A percentile compares a stretch with the other conserved stretches of the same genome.
Evolutionary conservation across 164 flowering plant genomes (phyloP).

Genomic region (Akebia trifoliata): DNA sequence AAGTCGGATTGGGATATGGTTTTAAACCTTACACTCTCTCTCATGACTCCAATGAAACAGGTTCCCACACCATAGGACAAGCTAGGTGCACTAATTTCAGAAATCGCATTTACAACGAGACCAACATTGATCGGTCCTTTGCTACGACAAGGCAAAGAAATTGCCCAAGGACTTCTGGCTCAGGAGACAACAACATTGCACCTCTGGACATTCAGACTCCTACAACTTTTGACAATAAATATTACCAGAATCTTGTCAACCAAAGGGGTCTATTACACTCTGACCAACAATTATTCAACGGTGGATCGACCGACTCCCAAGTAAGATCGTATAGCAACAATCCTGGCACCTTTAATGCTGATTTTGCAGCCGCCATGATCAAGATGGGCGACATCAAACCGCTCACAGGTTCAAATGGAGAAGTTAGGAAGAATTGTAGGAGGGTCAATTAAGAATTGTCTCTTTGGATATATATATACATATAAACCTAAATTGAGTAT

Average conservation of each 20-base stretch:
- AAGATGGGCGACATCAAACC: conserved; percentile 24
- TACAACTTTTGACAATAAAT: conserved; percentile 16
- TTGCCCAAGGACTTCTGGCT: conserved; percentile 16
- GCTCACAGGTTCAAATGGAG: conserved; percentile 21
- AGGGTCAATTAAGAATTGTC: conserved; percentile 15
- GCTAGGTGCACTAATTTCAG: conserved; percentile 22
- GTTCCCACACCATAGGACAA: conserved; percentile 21
- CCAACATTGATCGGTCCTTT: conserved; percentile 16
- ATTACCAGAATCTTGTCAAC: conserved; percentile 15
- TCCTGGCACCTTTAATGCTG: conserved; percentile 14
- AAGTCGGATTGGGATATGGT: too few relatives aligned
- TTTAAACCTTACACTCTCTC: too few relatives aligned
- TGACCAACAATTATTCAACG: conserved; percentile 18
- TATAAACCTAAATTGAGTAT: too few relatives aligned
- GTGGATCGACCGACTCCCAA: conserved; percentile 20
- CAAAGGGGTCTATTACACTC: conserved; percentile 18
- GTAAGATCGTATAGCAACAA: conserved; percentile 11
- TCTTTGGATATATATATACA: too few relatives aligned
- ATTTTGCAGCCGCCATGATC: conserved; percentile 18
- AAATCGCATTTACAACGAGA: conserved; percentile 17
- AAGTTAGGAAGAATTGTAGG: conserved; percentile 18
- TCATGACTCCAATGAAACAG: too few relatives aligned
- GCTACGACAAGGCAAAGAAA: conserved; percentile 7
- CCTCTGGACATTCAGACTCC: conserved; percentile 17
- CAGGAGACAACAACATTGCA: conserved; percentile 23